These are phyloP conservation scores for Clavariopsis aquatica DNA, from an alignment of 495 filamentous ascomycete genomes.

Conservation along the genomic window DNA sequence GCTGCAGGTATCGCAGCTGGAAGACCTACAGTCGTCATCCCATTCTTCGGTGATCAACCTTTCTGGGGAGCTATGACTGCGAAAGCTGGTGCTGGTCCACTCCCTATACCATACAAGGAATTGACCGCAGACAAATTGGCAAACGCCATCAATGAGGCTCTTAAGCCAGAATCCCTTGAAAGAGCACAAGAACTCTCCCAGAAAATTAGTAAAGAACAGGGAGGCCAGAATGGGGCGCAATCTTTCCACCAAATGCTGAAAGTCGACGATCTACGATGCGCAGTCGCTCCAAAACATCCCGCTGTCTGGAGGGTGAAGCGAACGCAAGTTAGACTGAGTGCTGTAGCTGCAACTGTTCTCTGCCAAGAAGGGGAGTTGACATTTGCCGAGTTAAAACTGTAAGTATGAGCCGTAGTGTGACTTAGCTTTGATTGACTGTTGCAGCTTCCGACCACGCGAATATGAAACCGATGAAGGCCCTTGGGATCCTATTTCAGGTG, in stretches of 20 bases:
- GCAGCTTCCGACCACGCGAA: slow-evolving; percentile 43
- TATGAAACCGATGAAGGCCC: slow-evolving; percentile 51
- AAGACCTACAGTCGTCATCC: slow-evolving; percentile 61
- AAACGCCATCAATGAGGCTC: slow-evolving; percentile 45
- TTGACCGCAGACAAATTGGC: slow-evolving; percentile 50
- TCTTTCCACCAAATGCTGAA: slow-evolving; percentile 48
- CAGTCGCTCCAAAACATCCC: slow-evolving; percentile 38
- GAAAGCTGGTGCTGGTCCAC: slow-evolving; percentile 54
- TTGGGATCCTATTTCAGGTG: slow-evolving; percentile 48
- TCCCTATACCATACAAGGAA: slow-evolving; percentile 50
- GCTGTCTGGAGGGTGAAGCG: slow-evolving; percentile 48
- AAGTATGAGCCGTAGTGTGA: slow-evolving; percentile 2
- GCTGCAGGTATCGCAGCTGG: slow-evolving; percentile 61
- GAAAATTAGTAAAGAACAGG: slow-evolving; percentile 48
- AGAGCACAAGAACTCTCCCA: slow-evolving; percentile 43
- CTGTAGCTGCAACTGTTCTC: slow-evolving; percentile 46
- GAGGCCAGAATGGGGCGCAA: slow-evolving; percentile 44
- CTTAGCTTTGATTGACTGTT: slow-evolving; percentile 6
- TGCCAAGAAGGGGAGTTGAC: slow-evolving; percentile 44
- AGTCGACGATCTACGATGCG: slow-evolving; percentile 45
- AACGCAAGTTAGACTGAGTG: slow-evolving; percentile 44
- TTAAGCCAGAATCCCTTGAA: slow-evolving; percentile 44
- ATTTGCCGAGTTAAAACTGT: slow-evolving; percentile 47
- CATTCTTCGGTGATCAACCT: slow-evolving; percentile 67
- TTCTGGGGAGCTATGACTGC: slow-evolving; percentile 61